Evolutionary conservation across 352 stramenopile species (phyloP).

Genomic region (Phytopythium montanum): DNA sequence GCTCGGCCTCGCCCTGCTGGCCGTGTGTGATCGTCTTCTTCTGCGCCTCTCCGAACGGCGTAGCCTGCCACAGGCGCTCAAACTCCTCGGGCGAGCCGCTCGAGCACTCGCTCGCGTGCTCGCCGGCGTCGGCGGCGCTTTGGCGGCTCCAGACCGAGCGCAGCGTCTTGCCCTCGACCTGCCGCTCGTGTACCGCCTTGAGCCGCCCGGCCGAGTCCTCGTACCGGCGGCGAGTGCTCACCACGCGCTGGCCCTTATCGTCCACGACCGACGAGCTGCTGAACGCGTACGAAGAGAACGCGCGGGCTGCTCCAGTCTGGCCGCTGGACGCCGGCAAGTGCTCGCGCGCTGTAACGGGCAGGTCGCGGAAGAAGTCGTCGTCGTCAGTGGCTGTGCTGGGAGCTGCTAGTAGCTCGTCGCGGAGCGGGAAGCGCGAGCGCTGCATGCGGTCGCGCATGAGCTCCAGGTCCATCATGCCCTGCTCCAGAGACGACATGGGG

Average conservation of each 20-base stretch:
- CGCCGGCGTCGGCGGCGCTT: conserved; percentile 25
- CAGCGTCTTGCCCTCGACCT: conserved; percentile 38
- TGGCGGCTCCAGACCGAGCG: conserved; percentile 29
- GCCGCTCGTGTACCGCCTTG: conserved; percentile 37
- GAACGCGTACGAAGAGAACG: conserved; percentile 47
- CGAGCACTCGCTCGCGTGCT: conserved; percentile 30
- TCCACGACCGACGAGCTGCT: conserved; percentile 36
- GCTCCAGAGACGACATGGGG: conserved; percentile 42
- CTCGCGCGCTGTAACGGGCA: conserved; percentile 21
- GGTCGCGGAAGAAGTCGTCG: conserved; percentile 52
- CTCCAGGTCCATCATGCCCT: conserved; percentile 41
- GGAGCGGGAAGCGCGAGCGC: conserved; percentile 17
- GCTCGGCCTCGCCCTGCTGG: conserved; percentile 18
- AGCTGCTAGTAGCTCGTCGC: conserved; percentile 17
- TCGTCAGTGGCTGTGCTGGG: conserved; percentile 27
- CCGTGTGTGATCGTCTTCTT: conserved; percentile 25
- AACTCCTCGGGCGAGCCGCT: conserved; percentile 43
- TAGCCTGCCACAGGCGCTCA: conserved; percentile 43
- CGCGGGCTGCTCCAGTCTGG: neutral
- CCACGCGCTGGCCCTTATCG: conserved; percentile 28
- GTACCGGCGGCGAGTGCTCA: conserved; percentile 33
- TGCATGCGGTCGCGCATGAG: conserved; percentile 29
- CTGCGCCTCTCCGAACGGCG: conserved; percentile 39
- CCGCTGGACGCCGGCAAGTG: conserved; percentile 6
- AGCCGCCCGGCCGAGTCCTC: conserved; percentile 46